Evolutionary conservation across 1,139 yeast species (phyloP).

Genomic region (Yamadazyma membranifaciens): DNA sequence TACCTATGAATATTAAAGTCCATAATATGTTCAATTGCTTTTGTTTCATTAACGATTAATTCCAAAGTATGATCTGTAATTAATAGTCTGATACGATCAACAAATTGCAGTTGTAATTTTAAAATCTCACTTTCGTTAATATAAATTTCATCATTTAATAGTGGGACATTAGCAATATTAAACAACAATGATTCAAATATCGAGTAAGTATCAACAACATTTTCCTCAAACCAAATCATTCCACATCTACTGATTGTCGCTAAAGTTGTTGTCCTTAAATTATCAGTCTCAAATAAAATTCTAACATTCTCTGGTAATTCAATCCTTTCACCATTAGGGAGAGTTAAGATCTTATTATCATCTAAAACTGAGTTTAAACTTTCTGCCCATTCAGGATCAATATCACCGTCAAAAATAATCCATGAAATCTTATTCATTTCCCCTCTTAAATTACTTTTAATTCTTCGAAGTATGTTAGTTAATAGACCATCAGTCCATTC

Average conservation of each 20-base stretch:
- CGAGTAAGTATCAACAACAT: constrained; percentile 15
- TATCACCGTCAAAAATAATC: constrained; percentile 90
- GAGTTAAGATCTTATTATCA: constrained; percentile 76
- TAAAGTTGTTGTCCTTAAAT: constrained; percentile 67
- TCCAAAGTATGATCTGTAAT: constrained; percentile 5
- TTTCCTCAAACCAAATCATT: constrained; percentile 67
- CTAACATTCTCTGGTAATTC: constrained; percentile 62
- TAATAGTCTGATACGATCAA: constrained; percentile 2
- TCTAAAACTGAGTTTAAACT: constrained; percentile 87
- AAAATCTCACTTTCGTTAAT: constrained; percentile 5
- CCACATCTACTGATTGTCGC: constrained; percentile 96
- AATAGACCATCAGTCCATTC: constrained; percentile 94
- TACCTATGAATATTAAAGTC: constrained; percentile 38
- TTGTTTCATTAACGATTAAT: constrained; percentile 4
- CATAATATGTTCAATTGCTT: constrained; percentile 52
- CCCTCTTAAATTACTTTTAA: constrained; percentile 58
- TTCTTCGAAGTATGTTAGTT: constrained; percentile 63
- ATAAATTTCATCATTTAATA: constrained; percentile 3
- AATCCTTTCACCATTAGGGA: constrained; percentile 88
- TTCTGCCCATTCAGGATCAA: constrained; percentile 95
- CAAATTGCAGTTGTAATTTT: constrained; percentile 4
- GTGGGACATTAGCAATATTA: neutral
- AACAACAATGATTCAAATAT: constrained; percentile 16
- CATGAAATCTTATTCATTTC: constrained; percentile 59
- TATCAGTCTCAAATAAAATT: constrained; percentile 76